Evolutionary conservation across 768 basidiomycete species (phyloP), one percentile per base, ranked within the genome.

Genomic region (Filobasidium floriforme): DNA sequence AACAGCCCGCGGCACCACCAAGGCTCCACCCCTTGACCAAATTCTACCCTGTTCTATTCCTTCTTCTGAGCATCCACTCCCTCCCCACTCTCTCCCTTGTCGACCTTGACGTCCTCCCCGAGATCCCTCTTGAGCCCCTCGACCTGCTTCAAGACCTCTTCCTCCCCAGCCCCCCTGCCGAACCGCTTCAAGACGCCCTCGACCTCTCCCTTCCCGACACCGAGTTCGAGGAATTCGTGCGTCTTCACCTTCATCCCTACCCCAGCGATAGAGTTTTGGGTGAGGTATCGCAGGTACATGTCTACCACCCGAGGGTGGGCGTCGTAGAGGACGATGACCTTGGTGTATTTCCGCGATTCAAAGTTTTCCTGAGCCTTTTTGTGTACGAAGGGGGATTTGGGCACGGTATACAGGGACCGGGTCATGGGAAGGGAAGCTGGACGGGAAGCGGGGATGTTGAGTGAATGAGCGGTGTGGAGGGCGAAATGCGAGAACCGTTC

Each of bases 281-380:
- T 80, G 44, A 98, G 76, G 74, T 94, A 98, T 70, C 83, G 80
- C 62, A 90, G 79, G 90, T 89, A 96, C 67, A 85, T 82, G 32
- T 88, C 84, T 12, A 98, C 82, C 6, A 90, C 86, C 70, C 87
- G 85, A 2, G 84, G 80, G 73, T 92, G 83, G 19, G 92, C 85
- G 78, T 98, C 94, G 83, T 85, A 98, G 0, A 92, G 89, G 79
- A 92, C 93, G 80, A 98, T 85, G 44, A 84, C 84, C 12, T 93
- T 84, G 74, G 89, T 89, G 75, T 93, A 89, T 62, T 87, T 86
- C 72, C 82, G 84, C 29, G 90, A 82, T 76, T 92, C 88, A 76
- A 94, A 98, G 79, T 97, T 98, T 81, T 98, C 92, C 79, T 97
- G 92, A 19, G 84, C 81, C 79, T 94, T 96, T 75, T 98, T 98